These are phyloP conservation scores for Skeletonema menzelii DNA, from an alignment of 108 stramenopile species.

Conservation along the genomic window DNA sequence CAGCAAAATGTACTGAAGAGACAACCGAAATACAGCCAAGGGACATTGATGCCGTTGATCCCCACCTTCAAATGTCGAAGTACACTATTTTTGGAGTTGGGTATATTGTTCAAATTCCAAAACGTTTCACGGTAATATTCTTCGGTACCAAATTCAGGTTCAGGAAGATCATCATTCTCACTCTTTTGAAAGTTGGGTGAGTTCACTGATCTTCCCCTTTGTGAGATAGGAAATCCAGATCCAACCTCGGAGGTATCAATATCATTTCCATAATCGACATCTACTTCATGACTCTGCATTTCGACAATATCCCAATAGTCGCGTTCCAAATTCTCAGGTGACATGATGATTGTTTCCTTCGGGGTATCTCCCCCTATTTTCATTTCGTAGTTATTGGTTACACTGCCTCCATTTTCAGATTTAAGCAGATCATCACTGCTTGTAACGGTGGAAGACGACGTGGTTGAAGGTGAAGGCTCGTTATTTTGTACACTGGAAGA, in stretches of 20 bases:
- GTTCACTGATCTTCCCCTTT: slow-evolving; percentile 69
- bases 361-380: slow-evolving; percentile 7
- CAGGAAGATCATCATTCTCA: slow-evolving; percentile 55
- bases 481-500: neutral
- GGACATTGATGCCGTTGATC: slow-evolving; percentile 97
- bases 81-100: slow-evolving; percentile 81
- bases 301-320: slow-evolving; percentile 98
- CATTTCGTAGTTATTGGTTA: neutral
- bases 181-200: slow-evolving; percentile 41
- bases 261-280: slow-evolving; percentile 97
- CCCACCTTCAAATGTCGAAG: slow-evolving; percentile 90
- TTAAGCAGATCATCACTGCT: too few relatives aligned
- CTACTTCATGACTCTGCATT: slow-evolving; percentile 58
- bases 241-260: slow-evolving; percentile 87
- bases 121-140: slow-evolving; percentile 88
- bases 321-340: slow-evolving; percentile 75
- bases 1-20: slow-evolving; percentile 98
- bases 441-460: too few relatives aligned
- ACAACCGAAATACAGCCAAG: slow-evolving; percentile 95
- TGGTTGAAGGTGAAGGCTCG: neutral
- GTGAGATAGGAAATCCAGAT: slow-evolving; percentile 89
- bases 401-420: neutral
- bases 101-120: slow-evolving; percentile 99
- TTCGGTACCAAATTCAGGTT: slow-evolving; percentile 80
- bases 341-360: slow-evolving; percentile 31